Evolutionary conservation across 306 rosid species (phyloP).

Genomic region (Abrus pulchellus): DNA sequence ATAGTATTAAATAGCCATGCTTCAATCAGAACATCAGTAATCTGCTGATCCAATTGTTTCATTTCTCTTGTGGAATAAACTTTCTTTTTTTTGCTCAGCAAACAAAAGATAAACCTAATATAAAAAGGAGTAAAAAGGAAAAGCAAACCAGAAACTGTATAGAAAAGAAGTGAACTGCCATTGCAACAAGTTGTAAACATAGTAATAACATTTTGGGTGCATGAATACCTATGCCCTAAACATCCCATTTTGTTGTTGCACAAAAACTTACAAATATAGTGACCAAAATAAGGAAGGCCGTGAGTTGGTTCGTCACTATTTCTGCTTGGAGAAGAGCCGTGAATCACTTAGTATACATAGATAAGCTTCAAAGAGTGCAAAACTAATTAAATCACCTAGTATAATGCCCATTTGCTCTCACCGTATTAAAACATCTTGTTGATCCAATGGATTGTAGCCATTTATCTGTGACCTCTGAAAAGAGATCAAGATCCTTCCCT

Average conservation of each 20-base stretch:
- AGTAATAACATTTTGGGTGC: background rate
- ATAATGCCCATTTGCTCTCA: slow-evolving; percentile 2
- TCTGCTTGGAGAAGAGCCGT: background rate
- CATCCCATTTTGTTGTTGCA: slow-evolving; percentile 34
- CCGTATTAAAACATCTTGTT: slow-evolving; percentile 7
- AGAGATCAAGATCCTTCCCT: slow-evolving; percentile 17
- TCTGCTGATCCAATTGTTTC: slow-evolving; percentile 19
- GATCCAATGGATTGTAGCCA: slow-evolving; percentile 21
- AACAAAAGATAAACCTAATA: background rate
- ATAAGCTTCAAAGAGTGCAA: background rate
- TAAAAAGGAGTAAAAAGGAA: background rate
- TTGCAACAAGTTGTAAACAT: slow-evolving; percentile 4
- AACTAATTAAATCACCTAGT: background rate
- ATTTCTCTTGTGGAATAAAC: slow-evolving; percentile 20
- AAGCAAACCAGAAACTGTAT: background rate
- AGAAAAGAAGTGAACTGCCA: background rate
- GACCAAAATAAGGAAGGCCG: background rate
- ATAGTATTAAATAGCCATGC: background rate
- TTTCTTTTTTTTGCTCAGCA: no score
- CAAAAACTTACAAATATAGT: slow-evolving; percentile 20
- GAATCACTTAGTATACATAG: background rate
- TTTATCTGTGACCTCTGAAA: slow-evolving; percentile 18
- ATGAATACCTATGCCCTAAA: slow-evolving; percentile 42
- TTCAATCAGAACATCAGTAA: slow-evolving; percentile 21
- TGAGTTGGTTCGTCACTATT: background rate